These are phyloP conservation scores for Brassica balearica DNA, from an alignment of 441 rosid species.

Conservation along the genomic window DNA sequence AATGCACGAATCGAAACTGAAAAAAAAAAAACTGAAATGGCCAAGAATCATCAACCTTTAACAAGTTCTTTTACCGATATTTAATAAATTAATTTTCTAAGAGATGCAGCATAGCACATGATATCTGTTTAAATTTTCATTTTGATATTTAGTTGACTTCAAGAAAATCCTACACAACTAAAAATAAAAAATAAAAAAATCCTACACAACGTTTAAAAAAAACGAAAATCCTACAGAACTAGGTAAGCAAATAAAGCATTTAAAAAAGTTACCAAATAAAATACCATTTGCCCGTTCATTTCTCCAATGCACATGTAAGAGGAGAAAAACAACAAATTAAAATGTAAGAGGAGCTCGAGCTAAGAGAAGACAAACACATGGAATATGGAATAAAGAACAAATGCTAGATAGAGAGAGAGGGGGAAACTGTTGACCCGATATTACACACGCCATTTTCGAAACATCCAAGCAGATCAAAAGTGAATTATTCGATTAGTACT, in stretches of 20 bases:
- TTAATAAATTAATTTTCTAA: neutral
- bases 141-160: conserved; percentile 13
- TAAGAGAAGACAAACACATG: conserved; percentile 79
- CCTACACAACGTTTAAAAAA: neutral
- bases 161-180: neutral
- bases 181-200: neutral
- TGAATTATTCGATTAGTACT: conserved; percentile 45
- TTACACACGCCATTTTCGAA: conserved; percentile 45
- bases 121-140: neutral
- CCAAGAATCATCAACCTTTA: too few species aligned
- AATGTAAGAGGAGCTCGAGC: conserved; percentile 31
- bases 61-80: too few species aligned
- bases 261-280: neutral
- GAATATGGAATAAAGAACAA: conserved; percentile 75
- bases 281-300: conserved; percentile 34
- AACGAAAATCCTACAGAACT: neutral
- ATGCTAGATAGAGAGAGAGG: conserved; percentile 48
- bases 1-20: too few species aligned
- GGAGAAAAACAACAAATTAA: neutral
- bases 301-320: conserved; percentile 39
- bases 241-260: conserved; percentile 13
- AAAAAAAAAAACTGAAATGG: too few species aligned
- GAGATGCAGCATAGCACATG: neutral
- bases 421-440: conserved; percentile 59
- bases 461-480: conserved; percentile 47